Conservation (phyloP, 75 land plant species). For the Pinus albicaulis region DNA sequence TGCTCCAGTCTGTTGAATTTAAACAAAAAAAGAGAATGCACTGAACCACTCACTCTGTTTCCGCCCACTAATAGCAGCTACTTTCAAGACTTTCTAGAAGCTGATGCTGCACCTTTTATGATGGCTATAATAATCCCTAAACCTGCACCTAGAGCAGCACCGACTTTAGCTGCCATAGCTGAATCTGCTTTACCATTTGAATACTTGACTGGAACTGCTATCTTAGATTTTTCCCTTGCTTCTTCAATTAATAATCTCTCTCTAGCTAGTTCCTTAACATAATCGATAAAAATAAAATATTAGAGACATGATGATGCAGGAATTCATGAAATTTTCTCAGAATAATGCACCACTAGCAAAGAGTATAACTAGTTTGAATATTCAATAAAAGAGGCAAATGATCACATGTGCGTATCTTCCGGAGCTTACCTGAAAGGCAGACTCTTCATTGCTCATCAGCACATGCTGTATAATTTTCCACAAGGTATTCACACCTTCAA, state of each 20-base stretch:
- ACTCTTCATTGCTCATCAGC: conserved; percentile 66
- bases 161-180: conserved; percentile 64
- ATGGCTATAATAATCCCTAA: conserved; percentile 77
- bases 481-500: conserved; percentile 71
- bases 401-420: background rate
- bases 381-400: background rate
- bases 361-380: background rate
- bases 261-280: conserved; percentile 56
- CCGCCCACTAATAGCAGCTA: too few species aligned
- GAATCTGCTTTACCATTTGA: conserved; percentile 38
- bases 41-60: background rate
- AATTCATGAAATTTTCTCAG: background rate
- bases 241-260: conserved; percentile 55
- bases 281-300: background rate
- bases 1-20: background rate
- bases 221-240: conserved; percentile 32
- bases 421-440: conserved; percentile 52
- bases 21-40: background rate
- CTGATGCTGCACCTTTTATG: conserved; percentile 81
- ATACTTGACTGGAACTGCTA: conserved; percentile 15
- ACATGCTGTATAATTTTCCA: conserved; percentile 64
- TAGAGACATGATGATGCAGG: background rate
- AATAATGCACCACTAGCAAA: background rate
- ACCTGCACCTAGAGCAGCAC: conserved; percentile 91
- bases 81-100: conserved; percentile 74